Evolutionary conservation across 2,329 filamentous ascomycete genomes (phyloP).

Genomic region (Claviceps paspali): DNA sequence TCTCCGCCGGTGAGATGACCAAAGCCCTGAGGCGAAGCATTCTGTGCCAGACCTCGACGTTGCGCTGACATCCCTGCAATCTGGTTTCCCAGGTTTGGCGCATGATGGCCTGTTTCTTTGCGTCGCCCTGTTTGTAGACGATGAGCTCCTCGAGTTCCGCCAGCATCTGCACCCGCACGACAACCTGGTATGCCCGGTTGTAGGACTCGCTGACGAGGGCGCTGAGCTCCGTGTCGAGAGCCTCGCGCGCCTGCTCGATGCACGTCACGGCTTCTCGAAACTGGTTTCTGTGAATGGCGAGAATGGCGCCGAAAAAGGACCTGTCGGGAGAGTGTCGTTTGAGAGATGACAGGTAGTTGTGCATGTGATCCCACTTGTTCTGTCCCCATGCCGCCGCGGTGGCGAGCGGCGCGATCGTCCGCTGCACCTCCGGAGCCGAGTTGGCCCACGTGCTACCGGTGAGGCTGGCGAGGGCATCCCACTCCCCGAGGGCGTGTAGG

Average conservation of each 20-base stretch:
- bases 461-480: constrained; percentile 80
- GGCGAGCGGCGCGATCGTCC: constrained; percentile 81
- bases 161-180: constrained; percentile 97
- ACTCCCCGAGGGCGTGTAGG: constrained; percentile 90
- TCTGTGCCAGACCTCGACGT: constrained; percentile 95
- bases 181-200: constrained; percentile 92
- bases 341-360: constrained; percentile 90
- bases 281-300: constrained; percentile 88
- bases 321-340: constrained; percentile 85
- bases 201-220: constrained; percentile 97
- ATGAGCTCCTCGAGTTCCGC: constrained; percentile 97
- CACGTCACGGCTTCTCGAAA: constrained; percentile 82
- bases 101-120: constrained; percentile 80
- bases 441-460: constrained; percentile 91
- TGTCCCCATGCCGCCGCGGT: constrained; percentile 94
- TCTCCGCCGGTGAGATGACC: constrained; percentile 81
- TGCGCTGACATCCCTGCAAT: constrained; percentile 86
- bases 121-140: constrained; percentile 87
- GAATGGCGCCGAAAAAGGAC: constrained; percentile 93
- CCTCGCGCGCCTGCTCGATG: constrained; percentile 83
- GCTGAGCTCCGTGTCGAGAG: constrained; percentile 87
- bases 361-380: constrained; percentile 96
- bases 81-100: constrained; percentile 90
- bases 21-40: constrained; percentile 92
- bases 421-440: constrained; percentile 72